Evolutionary conservation across 129 eudicot species (phyloP), one percentile per base, ranked within the genome.

Genomic region (Flaveria ramosissima): DNA sequence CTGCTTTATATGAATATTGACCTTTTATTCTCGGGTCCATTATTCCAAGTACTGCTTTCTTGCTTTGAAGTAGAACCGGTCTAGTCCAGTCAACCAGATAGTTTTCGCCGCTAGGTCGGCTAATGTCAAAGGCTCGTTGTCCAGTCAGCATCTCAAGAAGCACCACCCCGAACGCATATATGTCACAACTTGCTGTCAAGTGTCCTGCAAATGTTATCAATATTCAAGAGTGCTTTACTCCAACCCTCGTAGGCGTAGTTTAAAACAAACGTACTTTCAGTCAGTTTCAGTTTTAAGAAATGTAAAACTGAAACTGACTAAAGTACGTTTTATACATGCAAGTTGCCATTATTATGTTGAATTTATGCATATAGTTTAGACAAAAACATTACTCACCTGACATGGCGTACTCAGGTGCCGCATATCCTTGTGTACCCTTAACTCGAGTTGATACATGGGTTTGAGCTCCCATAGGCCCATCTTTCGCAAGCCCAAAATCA

Each of bases 361-460:
- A 7, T 4, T 17, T n/a, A 32, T 5, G 53, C 42, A 36, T 19
- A 53, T 63, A 47, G 7, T 74, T 32, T 46, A 69, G n/a, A 53
- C 61, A 48, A 47, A 73, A 67, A 74, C 62, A 21, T 11, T 39
- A 64, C 91, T 87, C 82, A 92, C 97, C 98, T 5, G 96, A 85
- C 97, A 87, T 81, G 51, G 86, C 86, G 79, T 93, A 90, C 77
- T 93, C 98, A 14, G 98, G 98, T 78, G 98, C 98, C 32, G 98
- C 97, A 83, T 93, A 93, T 26, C 97, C 98, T 23, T 85, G 86
- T 56, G 98, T 93, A 65, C 97, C 98, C 96, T 88, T 88, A 16
- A 93, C 98, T 30, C 92, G 92, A 21, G 98, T 93, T 26, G 98
- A 88, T 27, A 90, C 97, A 75, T 93, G 98, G 15, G 97, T 93